A percentile compares a stretch with the other conserved stretches of the same genome.
These are phyloP conservation scores for Rhexocercosporidium sp. DNA, from an alignment of 2,329 filamentous ascomycete genomes.

Conservation along the genomic window DNA sequence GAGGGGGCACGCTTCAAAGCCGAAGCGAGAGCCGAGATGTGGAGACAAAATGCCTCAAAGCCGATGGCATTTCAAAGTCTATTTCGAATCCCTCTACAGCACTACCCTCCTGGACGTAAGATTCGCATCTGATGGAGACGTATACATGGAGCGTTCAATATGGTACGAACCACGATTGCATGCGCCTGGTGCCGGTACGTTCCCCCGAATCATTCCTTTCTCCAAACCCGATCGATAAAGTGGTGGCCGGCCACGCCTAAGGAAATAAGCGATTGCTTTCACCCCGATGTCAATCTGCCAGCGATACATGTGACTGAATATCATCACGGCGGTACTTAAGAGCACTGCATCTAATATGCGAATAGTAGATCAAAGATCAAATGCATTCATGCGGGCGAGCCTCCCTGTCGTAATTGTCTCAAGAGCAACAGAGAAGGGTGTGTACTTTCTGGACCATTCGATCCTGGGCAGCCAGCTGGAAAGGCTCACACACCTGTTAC, in stretches of 20 bases:
- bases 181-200: constrained; percentile 1
- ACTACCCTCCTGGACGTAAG: no score
- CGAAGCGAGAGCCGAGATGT: background rate
- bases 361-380: background rate
- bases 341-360: background rate
- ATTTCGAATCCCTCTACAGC: no score
- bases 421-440: background rate
- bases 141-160: background rate
- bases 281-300: no score
- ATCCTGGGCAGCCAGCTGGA: background rate
- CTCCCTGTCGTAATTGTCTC: background rate
- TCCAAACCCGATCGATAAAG: background rate
- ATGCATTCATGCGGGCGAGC: constrained; percentile 4
- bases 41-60: background rate
- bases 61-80: background rate
- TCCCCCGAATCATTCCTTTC: background rate
- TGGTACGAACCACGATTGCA: constrained; percentile 7
- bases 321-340: no score
- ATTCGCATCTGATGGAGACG: no score
- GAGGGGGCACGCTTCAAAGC: no score
- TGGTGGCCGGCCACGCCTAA: no score
- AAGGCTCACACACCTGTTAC: background rate
- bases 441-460: background rate
- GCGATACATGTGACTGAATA: no score
- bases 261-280: no score